A percentile compares a stretch with the other conserved stretches of the same genome.
These are phyloP conservation scores for Bipolaris cookei DNA, from an alignment of 2,329 filamentous ascomycete species.

Conservation along the genomic window DNA sequence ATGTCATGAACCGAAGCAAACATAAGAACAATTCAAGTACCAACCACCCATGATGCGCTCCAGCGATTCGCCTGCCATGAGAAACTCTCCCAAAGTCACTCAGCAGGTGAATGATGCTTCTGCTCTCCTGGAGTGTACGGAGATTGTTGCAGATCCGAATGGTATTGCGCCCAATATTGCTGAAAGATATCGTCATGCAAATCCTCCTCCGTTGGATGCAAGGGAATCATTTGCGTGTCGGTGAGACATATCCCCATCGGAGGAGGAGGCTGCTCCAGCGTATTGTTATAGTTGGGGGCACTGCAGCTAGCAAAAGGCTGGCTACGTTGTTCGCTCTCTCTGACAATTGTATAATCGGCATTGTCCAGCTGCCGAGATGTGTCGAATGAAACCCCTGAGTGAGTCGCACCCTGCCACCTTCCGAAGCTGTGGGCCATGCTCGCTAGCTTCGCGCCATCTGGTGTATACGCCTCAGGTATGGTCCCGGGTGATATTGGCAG, in stretches of 20 bases:
- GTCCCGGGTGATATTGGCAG: slow-evolving; percentile 5
- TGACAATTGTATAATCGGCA: background rate
- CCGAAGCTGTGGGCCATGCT: background rate
- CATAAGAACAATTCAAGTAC: background rate
- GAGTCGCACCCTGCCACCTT: slow-evolving; percentile 9
- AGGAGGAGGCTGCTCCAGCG: slow-evolving; percentile 5
- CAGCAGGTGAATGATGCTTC: background rate
- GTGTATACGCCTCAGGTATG: slow-evolving; percentile 2
- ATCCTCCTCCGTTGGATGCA: background rate
- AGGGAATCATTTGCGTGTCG: slow-evolving; percentile 7
- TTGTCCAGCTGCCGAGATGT: background rate
- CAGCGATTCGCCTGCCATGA: background rate
- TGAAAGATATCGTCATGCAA: background rate
- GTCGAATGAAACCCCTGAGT: background rate
- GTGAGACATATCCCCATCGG: slow-evolving; percentile 10
- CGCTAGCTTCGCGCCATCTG: background rate
- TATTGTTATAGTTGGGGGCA: background rate
- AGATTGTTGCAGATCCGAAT: background rate
- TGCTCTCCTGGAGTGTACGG: background rate
- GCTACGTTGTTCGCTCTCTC: slow-evolving; percentile 1
- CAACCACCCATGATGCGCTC: background rate
- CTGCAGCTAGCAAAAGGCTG: background rate
- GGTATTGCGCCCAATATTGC: slow-evolving; percentile 3
- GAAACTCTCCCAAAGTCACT: background rate
- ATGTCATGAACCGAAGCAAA: background rate